A percentile compares a stretch with the other conserved stretches of the same genome.
These are phyloP conservation scores for Suhomyces sp. DNA, from an alignment of 805 yeast species.

Conservation along the genomic window DNA sequence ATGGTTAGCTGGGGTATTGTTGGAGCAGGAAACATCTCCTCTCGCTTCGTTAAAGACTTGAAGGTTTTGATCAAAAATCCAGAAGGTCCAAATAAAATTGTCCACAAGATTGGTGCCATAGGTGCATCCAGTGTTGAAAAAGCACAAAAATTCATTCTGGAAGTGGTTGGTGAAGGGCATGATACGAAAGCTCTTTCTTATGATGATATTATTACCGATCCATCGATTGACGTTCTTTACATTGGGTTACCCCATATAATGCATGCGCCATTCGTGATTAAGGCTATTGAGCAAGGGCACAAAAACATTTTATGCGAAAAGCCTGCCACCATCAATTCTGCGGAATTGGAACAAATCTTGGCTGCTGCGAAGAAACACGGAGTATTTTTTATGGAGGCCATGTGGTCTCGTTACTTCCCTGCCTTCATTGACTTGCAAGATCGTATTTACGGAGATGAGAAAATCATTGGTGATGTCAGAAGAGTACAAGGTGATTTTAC, in stretches of 20 bases:
- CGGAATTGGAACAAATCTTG: constrained; percentile 42
- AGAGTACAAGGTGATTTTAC: constrained; percentile 45
- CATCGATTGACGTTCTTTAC: constrained; percentile 48
- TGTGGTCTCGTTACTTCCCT: constrained; percentile 59
- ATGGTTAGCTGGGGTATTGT: constrained; percentile 44
- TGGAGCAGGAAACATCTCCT: constrained; percentile 50
- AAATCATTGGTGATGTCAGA: constrained; percentile 45
- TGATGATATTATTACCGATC: constrained; percentile 42
- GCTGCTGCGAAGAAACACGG: constrained; percentile 43
- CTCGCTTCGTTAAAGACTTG: constrained; percentile 41
- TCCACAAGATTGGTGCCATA: constrained; percentile 36
- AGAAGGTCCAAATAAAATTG: constrained; percentile 18
- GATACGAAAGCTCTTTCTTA: constrained; percentile 28
- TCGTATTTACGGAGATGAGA: constrained; percentile 36
- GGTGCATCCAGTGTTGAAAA: constrained; percentile 37
- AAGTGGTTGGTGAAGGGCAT: constrained; percentile 19
- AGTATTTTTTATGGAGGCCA: constrained; percentile 55
- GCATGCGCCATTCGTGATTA: constrained; percentile 46
- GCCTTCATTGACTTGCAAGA: constrained; percentile 31
- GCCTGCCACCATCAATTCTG: constrained; percentile 48
- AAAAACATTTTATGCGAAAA: constrained; percentile 57
- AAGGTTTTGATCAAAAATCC: constrained; percentile 21
- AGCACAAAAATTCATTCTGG: constrained; percentile 32
- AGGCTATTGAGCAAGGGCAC: constrained; percentile 43
- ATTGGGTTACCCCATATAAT: constrained; percentile 54